Evolutionary conservation across 305 asterid genomes (phyloP).

Genomic region (Lippia alba): DNA sequence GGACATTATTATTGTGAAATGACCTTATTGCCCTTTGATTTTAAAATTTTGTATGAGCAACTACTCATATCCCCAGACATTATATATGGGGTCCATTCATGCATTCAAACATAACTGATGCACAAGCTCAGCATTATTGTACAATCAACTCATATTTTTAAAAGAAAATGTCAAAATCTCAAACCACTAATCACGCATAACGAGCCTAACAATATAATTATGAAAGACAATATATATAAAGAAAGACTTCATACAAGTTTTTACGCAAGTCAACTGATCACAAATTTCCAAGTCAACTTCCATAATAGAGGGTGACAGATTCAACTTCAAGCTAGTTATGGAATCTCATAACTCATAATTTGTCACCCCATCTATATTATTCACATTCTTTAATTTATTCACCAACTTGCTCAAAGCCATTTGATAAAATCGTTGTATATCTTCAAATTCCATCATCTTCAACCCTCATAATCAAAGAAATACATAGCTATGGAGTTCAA

Average conservation of each 20-base stretch:
- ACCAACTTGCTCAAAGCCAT: conserved; percentile 39
- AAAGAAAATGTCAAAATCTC: conserved; percentile 31
- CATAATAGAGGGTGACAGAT: conserved; percentile 36
- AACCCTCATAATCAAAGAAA: neutral
- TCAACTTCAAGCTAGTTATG: conserved; percentile 32
- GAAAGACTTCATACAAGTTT: neutral
- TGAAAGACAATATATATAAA: neutral
- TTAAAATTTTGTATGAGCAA: no score
- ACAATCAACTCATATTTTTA: neutral
- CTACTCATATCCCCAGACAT: no score
- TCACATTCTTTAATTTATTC: conserved; percentile 9
- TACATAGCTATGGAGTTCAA: conserved; percentile 51
- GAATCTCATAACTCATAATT: conserved; percentile 37
- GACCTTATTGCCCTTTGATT: no score
- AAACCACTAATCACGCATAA: conserved; percentile 25
- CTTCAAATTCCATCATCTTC: conserved; percentile 13
- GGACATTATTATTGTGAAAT: no score
- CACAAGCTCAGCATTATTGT: neutral
- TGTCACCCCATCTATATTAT: conserved; percentile 18
- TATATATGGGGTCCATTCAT: no score
- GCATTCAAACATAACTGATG: no score
- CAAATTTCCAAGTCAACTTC: conserved; percentile 36
- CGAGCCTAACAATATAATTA: conserved; percentile 1
- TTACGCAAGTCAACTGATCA: conserved; percentile 31
- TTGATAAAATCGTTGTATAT: conserved; percentile 26